Conservation (phyloP, 2,329 filamentous ascomycete genomes). For the Arthrobotrys iridis region DNA sequence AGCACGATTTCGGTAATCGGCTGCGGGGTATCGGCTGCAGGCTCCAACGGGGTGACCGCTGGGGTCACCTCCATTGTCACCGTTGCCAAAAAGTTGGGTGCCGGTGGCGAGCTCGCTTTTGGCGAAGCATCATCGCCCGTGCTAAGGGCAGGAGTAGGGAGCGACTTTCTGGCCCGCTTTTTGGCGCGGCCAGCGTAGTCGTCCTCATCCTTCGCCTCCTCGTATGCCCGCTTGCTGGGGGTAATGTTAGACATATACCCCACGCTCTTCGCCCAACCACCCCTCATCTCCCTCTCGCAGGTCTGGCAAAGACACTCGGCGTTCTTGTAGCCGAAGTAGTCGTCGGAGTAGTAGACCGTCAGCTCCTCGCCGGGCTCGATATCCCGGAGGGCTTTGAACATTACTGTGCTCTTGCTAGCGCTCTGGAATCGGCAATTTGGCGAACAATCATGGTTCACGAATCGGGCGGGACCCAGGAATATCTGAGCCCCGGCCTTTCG, state of each 20-base stretch:
- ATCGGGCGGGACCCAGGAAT: slow-evolving; percentile 93
- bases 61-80: slow-evolving; percentile 29
- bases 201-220: slow-evolving; percentile 51
- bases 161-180: slow-evolving; percentile 49
- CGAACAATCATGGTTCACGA: slow-evolving; percentile 96
- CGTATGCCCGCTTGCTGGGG: slow-evolving; percentile 35
- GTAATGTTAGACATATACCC: slow-evolving; percentile 41
- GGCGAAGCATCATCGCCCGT: slow-evolving; percentile 39
- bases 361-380: slow-evolving; percentile 93
- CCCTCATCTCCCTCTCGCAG: slow-evolving; percentile 78
- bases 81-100: slow-evolving; percentile 23
- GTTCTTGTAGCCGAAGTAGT: slow-evolving; percentile 94
- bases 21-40: slow-evolving; percentile 12
- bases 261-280: slow-evolving; percentile 76
- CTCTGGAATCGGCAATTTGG: slow-evolving; percentile 90
- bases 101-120: slow-evolving; percentile 42
- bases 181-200: slow-evolving; percentile 50
- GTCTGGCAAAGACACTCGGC: slow-evolving; percentile 92
- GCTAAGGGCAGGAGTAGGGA: slow-evolving; percentile 42
- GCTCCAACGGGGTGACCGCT: slow-evolving; percentile 25
- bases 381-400: slow-evolving; percentile 82
- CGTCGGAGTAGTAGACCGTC: slow-evolving; percentile 93
- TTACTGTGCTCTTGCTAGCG: slow-evolving; percentile 84
- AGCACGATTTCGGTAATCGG: slow-evolving; percentile 14
- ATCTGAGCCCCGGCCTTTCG: slow-evolving; percentile 89